Percentiles rank a stretch among this genome's conserved stretches.
Evolutionary conservation across 2,329 filamentous ascomycete species (phyloP).

Genomic region (Fusarium temperatum): DNA sequence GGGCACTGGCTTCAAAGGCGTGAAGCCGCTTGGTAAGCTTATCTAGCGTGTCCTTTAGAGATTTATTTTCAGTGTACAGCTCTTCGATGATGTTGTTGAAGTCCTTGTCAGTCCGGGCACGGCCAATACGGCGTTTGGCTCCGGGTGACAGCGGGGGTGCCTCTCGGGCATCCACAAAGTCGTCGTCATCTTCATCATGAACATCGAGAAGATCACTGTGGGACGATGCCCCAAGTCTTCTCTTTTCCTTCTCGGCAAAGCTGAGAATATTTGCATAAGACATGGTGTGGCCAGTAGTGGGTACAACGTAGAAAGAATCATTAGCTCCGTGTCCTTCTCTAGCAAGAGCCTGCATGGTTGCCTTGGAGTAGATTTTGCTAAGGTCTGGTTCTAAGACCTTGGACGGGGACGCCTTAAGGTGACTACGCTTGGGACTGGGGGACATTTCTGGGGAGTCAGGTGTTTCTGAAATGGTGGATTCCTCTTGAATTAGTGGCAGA

Average conservation of each 20-base stretch:
- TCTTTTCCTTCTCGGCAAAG: conserved; percentile 72
- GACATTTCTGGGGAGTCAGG: conserved; percentile 51
- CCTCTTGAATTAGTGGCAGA: conserved; percentile 75
- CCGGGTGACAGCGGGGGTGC: conserved; percentile 60
- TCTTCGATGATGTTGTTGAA: conserved; percentile 82
- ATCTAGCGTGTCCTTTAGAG: conserved; percentile 85
- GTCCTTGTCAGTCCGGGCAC: conserved; percentile 54
- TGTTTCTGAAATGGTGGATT: conserved; percentile 47
- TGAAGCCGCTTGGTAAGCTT: conserved; percentile 88
- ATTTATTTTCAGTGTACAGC: conserved; percentile 86
- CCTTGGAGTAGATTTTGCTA: conserved; percentile 83
- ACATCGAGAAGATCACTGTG: conserved; percentile 60
- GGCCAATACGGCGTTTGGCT: conserved; percentile 52
- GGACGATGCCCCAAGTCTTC: conserved; percentile 63
- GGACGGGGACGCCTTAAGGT: conserved; percentile 46
- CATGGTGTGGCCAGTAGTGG: conserved; percentile 87
- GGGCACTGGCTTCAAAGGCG: conserved; percentile 91
- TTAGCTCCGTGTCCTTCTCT: conserved; percentile 71
- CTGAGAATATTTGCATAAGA: conserved; percentile 91
- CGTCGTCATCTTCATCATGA: conserved; percentile 75
- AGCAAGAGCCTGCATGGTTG: conserved; percentile 81
- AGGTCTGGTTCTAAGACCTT: conserved; percentile 69
- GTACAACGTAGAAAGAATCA: conserved; percentile 94
- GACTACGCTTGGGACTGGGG: conserved; percentile 51
- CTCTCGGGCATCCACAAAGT: conserved; percentile 89